A percentile compares a stretch with the other conserved stretches of the same genome.
phyloP scores from a whole-genome alignment of 768 basidiomycete genomes.

The Tricholoma terreum region DNA sequence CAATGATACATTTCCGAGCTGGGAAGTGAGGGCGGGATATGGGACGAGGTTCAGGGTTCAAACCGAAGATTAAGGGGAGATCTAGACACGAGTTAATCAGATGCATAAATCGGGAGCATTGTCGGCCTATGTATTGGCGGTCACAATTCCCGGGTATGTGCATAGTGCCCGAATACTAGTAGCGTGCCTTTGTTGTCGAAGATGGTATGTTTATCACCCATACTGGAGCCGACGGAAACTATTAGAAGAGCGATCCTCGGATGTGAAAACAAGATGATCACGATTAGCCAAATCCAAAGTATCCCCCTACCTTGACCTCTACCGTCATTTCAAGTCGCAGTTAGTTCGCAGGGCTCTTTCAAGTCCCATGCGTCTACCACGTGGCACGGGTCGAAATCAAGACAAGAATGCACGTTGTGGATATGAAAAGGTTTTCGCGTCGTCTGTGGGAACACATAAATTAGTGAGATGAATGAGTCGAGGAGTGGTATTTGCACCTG shows the following conservation, averaged over 20 bases:
- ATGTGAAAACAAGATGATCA: not conserved
- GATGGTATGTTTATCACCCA: conserved; percentile 5
- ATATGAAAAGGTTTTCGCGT: not conserved
- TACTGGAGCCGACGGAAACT: not conserved
- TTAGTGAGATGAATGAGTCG: not conserved
- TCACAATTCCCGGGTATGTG: conserved; percentile 25
- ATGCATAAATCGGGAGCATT: conserved; percentile 18
- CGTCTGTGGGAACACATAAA: not conserved
- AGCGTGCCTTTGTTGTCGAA: conserved; percentile 27
- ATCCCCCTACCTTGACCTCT: not conserved
- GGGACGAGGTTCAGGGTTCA: conserved; percentile 6
- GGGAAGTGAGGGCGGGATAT: conserved; percentile 21
- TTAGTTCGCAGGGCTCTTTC: not conserved
- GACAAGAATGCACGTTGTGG: not conserved
- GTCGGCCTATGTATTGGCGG: conserved; percentile 18
- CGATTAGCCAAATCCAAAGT: not conserved
- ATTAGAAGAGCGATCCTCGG: not conserved
- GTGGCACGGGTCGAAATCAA: not conserved
- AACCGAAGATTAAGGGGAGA: conserved; percentile 15
- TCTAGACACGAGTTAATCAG: conserved; percentile 23
- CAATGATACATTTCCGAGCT: conserved; percentile 19
- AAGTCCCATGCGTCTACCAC: not conserved
- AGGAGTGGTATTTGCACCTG: not conserved
- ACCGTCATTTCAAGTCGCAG: not conserved
- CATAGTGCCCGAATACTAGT: conserved; percentile 20